These are phyloP conservation scores for Lactifluus pinguis DNA, from an alignment of 768 basidiomycete species.

Conservation along the genomic window DNA sequence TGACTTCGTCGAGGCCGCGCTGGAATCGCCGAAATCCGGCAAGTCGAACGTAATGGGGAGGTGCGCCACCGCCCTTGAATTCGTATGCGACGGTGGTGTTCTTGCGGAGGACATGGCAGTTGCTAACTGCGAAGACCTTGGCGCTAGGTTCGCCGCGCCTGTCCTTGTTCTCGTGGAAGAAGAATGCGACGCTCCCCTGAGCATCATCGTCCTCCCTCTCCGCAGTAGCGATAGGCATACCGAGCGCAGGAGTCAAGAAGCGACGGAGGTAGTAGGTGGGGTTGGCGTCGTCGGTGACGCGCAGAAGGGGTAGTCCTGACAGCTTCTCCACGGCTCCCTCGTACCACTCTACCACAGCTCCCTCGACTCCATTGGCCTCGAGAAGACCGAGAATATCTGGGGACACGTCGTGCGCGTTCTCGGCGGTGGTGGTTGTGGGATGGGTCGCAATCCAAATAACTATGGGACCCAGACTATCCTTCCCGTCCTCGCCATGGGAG, in stretches of 20 bases:
- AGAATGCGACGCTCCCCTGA: not conserved
- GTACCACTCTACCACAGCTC: not conserved
- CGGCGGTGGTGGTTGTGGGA: conserved; percentile 19
- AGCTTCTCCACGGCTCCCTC: not conserved
- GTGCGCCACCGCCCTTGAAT: not conserved
- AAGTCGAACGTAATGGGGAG: not conserved
- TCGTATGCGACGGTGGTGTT: conserved; percentile 21
- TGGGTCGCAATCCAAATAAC: conserved; percentile 20
- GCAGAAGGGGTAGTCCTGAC: not conserved
- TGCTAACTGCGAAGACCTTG: conserved; percentile 25
- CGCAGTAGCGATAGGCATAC: not conserved
- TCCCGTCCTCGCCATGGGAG: conserved; percentile 6
- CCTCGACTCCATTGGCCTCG: not conserved
- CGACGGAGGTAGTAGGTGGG: not conserved
- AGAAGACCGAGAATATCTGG: conserved; percentile 15
- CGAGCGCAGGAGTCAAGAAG: not conserved
- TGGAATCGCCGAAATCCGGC: not conserved
- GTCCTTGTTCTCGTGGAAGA: not conserved
- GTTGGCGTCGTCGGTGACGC: not conserved
- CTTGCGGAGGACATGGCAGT: conserved; percentile 25
- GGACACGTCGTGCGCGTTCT: conserved; percentile 19
- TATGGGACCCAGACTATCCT: conserved; percentile 19
- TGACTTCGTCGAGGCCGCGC: not conserved
- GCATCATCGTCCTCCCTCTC: not conserved
- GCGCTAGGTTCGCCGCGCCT: conserved; percentile 22